Evolutionary conservation across 2,329 filamentous ascomycete species (phyloP).

Genomic region (Penicillium digitatum): DNA sequence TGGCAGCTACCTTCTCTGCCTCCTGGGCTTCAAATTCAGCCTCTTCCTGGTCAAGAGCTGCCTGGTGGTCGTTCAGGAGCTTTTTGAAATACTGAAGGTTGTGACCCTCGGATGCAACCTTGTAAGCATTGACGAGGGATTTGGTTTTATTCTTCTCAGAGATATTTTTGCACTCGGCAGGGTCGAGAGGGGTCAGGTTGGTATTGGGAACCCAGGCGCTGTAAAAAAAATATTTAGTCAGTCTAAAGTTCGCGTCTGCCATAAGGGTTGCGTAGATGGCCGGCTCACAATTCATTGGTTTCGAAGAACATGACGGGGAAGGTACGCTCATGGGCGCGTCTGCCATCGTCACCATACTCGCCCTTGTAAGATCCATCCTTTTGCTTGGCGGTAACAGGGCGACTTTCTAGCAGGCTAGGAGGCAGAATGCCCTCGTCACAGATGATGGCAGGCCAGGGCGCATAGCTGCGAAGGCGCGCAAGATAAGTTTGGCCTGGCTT

Average conservation of each 20-base stretch:
- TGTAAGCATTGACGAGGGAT: conserved; percentile 71
- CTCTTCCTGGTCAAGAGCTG: conserved; percentile 51
- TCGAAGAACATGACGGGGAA: conserved; percentile 93
- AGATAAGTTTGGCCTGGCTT: conserved; percentile 89
- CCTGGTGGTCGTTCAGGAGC: conserved; percentile 60
- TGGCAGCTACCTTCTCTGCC: conserved; percentile 53
- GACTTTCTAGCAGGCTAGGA: conserved; percentile 65
- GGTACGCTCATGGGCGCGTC: conserved; percentile 76
- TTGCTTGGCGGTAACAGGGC: conserved; percentile 78
- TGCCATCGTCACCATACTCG: conserved; percentile 81
- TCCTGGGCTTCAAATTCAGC: conserved; percentile 53
- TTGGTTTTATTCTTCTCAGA: conserved; percentile 74
- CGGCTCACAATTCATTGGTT: conserved; percentile 93
- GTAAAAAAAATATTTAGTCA: conserved; percentile 5
- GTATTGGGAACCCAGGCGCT: conserved; percentile 92
- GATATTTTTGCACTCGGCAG: conserved; percentile 64
- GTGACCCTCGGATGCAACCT: conserved; percentile 73
- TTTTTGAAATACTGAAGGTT: conserved; percentile 79
- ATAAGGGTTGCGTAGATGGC: neutral
- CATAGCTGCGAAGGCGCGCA: conserved; percentile 89
- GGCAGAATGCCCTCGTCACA: conserved; percentile 95
- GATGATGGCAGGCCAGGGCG: conserved; percentile 90
- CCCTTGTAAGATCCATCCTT: conserved; percentile 82
- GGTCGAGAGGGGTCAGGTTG: conserved; percentile 71
- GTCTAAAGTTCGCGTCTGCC: conserved; percentile 3